Evolutionary conservation across 208 protist species (phyloP), one percentile per base, ranked within the genome.

Genomic region (Crithidia brevicula): DNA sequence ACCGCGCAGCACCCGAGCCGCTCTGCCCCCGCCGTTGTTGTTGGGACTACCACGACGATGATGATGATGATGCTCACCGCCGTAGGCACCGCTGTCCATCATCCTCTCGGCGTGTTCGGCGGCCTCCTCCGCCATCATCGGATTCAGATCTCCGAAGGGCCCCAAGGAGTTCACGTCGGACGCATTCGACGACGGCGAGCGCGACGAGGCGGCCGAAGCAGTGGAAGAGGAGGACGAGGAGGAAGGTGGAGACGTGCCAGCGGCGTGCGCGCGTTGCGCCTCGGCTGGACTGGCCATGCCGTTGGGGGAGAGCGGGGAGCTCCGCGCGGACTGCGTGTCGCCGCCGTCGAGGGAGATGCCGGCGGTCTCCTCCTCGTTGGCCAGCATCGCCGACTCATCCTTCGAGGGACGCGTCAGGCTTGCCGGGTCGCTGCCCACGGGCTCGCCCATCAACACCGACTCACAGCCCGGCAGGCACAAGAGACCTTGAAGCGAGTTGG

Each of bases 401-500:
- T 51, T 33, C 23, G 52, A 16, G 2, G 25, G 34, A 20, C 45
- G 34, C 23, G 18, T 6, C 15, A n/a, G 11, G 25, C 22, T 18
- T 20, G 59, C 42, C 27, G 59, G 34, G 34, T 36, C 16, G 16
- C 23, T 50, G 42, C 22, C 36, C 22, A 59, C 43, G 22, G 49
- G 47, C 15, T 75, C 27, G n/a, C 74, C 79, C 52, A 91, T 74
- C 25, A 91, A 70, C 9, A 72, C 73, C 7, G 54, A 67, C 66
- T 88, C 85, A 56, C 71, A 86, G 4, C 85, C 85, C 7, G 85
- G 85, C 43, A 88, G 66, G 56, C 72, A 74, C 38, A 81, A 66
- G 3, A 87, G 59, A 1, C 85, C 78, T 34, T 87, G 72, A 22
- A 91, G 52, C 23, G 58, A 79, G 66, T 83, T 85, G 13, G 52